Base-by-base conservation (phyloP, 495 filamentous ascomycete genomes). In the Daldinia bambusicola region DNA sequence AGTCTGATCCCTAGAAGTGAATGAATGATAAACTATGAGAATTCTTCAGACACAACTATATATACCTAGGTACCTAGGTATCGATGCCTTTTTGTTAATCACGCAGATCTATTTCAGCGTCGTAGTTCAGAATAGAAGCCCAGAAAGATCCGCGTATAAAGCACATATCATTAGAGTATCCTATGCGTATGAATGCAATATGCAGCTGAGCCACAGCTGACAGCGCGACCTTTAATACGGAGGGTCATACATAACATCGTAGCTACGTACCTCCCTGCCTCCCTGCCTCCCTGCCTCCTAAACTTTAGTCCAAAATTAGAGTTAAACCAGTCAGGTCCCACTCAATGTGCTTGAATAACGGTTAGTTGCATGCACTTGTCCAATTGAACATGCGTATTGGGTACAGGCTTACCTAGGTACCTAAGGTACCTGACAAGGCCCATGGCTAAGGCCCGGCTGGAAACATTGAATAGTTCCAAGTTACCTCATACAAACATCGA, bases 361-460 rank as follows among this genome's bases (percentile, higher is more conserved):
- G 68, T 71, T 71, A 71, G 69, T 63, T 67, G 69, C 69, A 67
- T 71, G 26, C n/a, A 34, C 51, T 38, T 4, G n/a, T n/a, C n/a
- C n/a, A n/a, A n/a, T n/a, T n/a, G n/a, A n/a, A n/a, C n/a, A n/a
- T n/a, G n/a, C n/a, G n/a, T n/a, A n/a, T n/a, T n/a, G n/a, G n/a
- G n/a, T n/a, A n/a, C n/a, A n/a, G n/a, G n/a, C n/a, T n/a, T n/a
- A n/a, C n/a, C n/a, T n/a, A n/a, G n/a, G 22, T 30, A 30, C 22
- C 22, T 53, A 50, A 40, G 13, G 26, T 36, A 53, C 34, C 14
- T 50, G 7, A 48, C 43, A 52, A 20, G 34, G 34, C 43, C 30
- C 59, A 48, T 48, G 53, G 52, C 57, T 43, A 52, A n/a, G n/a
- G n/a, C n/a, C n/a, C n/a, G n/a, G n/a, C n/a, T n/a, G n/a, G n/a